Conservation (phyloP, 1,139 yeast genomes). For the Arxiozyma bovina region DNA sequence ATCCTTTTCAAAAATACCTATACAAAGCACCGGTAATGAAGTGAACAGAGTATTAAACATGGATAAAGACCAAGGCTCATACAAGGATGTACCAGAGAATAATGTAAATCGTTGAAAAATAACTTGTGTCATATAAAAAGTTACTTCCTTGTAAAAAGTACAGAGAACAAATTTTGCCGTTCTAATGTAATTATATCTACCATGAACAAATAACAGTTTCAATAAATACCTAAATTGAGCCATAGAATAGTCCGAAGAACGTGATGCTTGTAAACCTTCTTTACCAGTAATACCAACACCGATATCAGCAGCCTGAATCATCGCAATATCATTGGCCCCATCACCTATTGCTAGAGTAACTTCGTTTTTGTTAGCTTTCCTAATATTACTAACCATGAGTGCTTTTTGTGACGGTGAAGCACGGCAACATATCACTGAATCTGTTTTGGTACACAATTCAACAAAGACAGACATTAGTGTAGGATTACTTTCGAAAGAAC, state of each 20-base stretch:
- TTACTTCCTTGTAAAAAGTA: constrained; percentile 87
- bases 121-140: constrained; percentile 83
- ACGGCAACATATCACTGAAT: constrained; percentile 89
- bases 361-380: constrained; percentile 51
- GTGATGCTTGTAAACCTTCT: constrained; percentile 94
- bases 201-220: constrained; percentile 83
- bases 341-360: constrained; percentile 98
- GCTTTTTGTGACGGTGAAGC: constrained; percentile 98
- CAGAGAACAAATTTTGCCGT: constrained; percentile 87
- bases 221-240: constrained; percentile 85
- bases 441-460: constrained; percentile 77
- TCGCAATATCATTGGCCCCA: constrained; percentile 98
- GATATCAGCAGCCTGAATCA: constrained; percentile 97
- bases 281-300: constrained; percentile 96
- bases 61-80: constrained; percentile 92
- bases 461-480: constrained; percentile 65
- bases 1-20: constrained; percentile 95
- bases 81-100: constrained; percentile 88
- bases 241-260: constrained; percentile 90
- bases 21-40: constrained; percentile 78
- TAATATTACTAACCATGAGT: constrained; percentile 68
- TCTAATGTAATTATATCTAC: constrained; percentile 87
- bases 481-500: constrained; percentile 62
- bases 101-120: constrained; percentile 78
- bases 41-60: constrained; percentile 96